Evolutionary conservation across 2,329 filamentous ascomycete genomes (phyloP).

Genomic region (Trichophyton rubrum): DNA sequence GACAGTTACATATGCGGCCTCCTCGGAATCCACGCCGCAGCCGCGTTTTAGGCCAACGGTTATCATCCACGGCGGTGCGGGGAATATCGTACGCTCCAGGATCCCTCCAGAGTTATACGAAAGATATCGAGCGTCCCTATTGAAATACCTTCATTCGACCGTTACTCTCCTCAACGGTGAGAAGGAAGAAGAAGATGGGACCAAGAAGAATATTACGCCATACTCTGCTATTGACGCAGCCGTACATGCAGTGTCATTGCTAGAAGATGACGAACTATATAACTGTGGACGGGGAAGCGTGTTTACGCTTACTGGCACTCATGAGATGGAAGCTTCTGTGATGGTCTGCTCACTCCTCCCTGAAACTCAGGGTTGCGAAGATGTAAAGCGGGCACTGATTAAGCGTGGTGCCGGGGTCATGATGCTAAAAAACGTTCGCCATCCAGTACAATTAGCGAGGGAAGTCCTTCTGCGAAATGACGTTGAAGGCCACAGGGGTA

Average conservation of each 20-base stretch:
- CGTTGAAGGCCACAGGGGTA: conserved; percentile 41
- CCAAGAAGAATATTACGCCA: neutral
- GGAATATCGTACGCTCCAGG: conserved; percentile 50
- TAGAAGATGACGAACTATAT: conserved; percentile 73
- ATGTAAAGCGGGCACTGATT: conserved; percentile 40
- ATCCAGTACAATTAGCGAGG: conserved; percentile 63
- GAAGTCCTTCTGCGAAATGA: conserved; percentile 49
- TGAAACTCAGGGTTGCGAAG: neutral
- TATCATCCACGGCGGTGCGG: conserved; percentile 62
- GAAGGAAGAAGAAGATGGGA: neutral
- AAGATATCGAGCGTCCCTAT: conserved; percentile 48
- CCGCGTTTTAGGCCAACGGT: conserved; percentile 41
- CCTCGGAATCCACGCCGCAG: neutral
- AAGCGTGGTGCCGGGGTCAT: conserved; percentile 72
- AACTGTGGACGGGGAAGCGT: conserved; percentile 76
- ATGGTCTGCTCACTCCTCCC: conserved; percentile 53
- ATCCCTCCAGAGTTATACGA: conserved; percentile 47
- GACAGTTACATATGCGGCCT: neutral
- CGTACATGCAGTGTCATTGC: conserved; percentile 57
- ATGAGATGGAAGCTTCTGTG: conserved; percentile 74
- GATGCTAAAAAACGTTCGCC: conserved; percentile 59
- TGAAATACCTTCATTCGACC: conserved; percentile 46
- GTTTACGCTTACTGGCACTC: conserved; percentile 69
- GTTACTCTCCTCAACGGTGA: conserved; percentile 25
- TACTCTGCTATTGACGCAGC: conserved; percentile 58